Base-by-base conservation (phyloP, 1,139 yeast species). In the Hanseniaspora uvarum region DNA sequence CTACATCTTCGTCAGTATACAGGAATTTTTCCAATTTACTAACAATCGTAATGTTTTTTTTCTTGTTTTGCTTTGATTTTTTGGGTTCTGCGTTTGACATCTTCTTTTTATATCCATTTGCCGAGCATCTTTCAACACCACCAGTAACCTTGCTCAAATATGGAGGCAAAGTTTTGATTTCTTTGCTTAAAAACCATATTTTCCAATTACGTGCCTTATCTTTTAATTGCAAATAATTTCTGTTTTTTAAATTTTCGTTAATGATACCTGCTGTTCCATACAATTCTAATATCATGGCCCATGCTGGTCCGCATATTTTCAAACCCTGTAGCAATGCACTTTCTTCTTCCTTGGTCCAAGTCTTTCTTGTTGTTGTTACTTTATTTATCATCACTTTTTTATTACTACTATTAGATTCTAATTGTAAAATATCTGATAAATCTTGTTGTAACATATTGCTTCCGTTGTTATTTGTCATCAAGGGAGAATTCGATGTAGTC, bases 191-290 rank as follows among this genome's bases (percentile, higher is more conserved):
- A 65, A 83, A 87, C 59, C 83, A 83, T 76, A 86, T 78, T 66
- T 89, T 92, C 86, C 96, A 84, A 64, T 92, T 92, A 59, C 97
- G 76, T 0, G 97, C 97, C 65, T 92, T 92, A 65, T 92, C 98
- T 65, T 92, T 92, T 56, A 92, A 74, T 66, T 89, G 97, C 12
- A 89, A 88, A 64, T 88, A 95, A 12, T 84, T 82, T 63, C 97
- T 74, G 63, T 87, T 86, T 66, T 86, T 89, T 60, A 92, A 73
- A 1, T 82, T 80, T 66, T 92, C 96, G 28, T 83, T 81, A 26
- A 85, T 76, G 47, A 83, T 77, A 4, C 98, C 98, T 8, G 96
- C 97, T 8, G 94, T 84, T 0, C 98, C 98, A 65, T 85, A 86
- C 26, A 84, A 71, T 62, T 86, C 96, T 48, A 88, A 69, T 54